A percentile compares a stretch with the other conserved stretches of the same genome.
Conservation (phyloP, 2,329 filamentous ascomycete species). For the Thermoascus crustaceus region DNA sequence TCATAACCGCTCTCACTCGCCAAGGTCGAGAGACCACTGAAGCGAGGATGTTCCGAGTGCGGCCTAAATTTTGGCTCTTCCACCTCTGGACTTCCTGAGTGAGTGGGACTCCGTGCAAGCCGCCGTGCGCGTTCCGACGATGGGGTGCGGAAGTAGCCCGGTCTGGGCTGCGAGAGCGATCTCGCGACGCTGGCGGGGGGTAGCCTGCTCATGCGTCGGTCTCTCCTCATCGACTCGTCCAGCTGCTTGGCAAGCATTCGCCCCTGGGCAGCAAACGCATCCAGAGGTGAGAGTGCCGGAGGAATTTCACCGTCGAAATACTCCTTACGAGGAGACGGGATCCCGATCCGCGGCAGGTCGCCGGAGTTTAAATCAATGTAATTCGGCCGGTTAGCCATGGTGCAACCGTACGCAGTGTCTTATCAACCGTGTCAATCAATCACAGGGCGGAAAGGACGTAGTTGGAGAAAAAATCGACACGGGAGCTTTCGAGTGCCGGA, state of each 20-base stretch:
- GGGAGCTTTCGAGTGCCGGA: too few species aligned
- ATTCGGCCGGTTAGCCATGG: conserved; percentile 51
- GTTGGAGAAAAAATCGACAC: conserved; percentile 1
- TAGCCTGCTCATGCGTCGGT: conserved; percentile 73
- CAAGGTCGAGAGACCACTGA: conserved; percentile 51
- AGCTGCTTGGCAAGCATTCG: conserved; percentile 79
- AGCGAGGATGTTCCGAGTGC: conserved; percentile 64
- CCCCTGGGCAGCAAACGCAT: conserved; percentile 90
- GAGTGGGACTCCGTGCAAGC: conserved; percentile 31
- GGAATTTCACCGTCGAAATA: conserved; percentile 70
- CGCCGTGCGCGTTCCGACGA: conserved; percentile 49
- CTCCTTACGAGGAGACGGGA: conserved; percentile 61
- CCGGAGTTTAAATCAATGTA: conserved; percentile 54
- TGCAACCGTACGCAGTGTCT: conserved; percentile 2
- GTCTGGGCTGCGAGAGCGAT: conserved; percentile 68
- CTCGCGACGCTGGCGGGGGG: conserved; percentile 76
- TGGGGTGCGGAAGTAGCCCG: conserved; percentile 71
- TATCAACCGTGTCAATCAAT: conserved; percentile 7
- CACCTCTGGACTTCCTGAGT: conserved; percentile 28
- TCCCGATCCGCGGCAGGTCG: conserved; percentile 46
- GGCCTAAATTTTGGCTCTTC: conserved; percentile 49
- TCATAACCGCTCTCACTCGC: conserved; percentile 16
- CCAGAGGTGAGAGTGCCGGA: conserved; percentile 84
- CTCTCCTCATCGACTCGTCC: conserved; percentile 65
- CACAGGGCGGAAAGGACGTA: too few species aligned